Evolutionary conservation across 2,329 filamentous ascomycete genomes (phyloP).

Genomic region (Exophiala aquamarina): DNA sequence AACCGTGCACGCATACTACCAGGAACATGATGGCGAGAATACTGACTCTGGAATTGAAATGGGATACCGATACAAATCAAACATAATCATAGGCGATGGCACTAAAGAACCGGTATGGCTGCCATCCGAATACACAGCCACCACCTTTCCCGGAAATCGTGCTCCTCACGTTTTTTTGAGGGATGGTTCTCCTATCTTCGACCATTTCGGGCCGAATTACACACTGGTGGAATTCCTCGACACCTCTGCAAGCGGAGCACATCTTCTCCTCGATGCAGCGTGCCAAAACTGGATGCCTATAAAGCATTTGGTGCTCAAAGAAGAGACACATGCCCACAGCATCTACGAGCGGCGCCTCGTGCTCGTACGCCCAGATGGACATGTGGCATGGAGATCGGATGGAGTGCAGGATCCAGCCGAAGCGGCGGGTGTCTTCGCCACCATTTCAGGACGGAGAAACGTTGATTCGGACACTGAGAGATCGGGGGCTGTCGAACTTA

Average conservation of each 20-base stretch:
- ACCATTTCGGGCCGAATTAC: slow-evolving; percentile 15
- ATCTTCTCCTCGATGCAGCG: slow-evolving; percentile 4
- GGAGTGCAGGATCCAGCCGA: neutral
- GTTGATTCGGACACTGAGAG: too few relatives aligned
- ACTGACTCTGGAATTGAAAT: slow-evolving; percentile 28
- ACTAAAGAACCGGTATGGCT: slow-evolving; percentile 5
- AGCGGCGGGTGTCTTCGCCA: slow-evolving; percentile 1
- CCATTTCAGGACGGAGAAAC: neutral
- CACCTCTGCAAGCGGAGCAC: neutral
- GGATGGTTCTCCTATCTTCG: slow-evolving; percentile 15
- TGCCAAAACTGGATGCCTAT: slow-evolving; percentile 2
- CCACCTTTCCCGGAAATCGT: slow-evolving; percentile 14
- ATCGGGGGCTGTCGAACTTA: neutral
- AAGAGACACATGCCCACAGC: slow-evolving; percentile 7
- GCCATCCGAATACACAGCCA: slow-evolving; percentile 9
- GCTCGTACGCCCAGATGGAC: slow-evolving; percentile 16
- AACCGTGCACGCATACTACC: slow-evolving; percentile 5
- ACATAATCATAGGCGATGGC: slow-evolving; percentile 15
- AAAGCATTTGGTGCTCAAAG: slow-evolving; percentile 1
- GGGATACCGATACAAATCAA: slow-evolving; percentile 22
- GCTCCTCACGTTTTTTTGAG: slow-evolving; percentile 15
- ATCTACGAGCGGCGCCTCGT: slow-evolving; percentile 17
- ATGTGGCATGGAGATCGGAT: slow-evolving; percentile 18
- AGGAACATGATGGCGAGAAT: slow-evolving; percentile 19
- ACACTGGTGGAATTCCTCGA: slow-evolving; percentile 9